Conservation (phyloP, 257 asterid genomes). For the Mentha longifolia region DNA sequence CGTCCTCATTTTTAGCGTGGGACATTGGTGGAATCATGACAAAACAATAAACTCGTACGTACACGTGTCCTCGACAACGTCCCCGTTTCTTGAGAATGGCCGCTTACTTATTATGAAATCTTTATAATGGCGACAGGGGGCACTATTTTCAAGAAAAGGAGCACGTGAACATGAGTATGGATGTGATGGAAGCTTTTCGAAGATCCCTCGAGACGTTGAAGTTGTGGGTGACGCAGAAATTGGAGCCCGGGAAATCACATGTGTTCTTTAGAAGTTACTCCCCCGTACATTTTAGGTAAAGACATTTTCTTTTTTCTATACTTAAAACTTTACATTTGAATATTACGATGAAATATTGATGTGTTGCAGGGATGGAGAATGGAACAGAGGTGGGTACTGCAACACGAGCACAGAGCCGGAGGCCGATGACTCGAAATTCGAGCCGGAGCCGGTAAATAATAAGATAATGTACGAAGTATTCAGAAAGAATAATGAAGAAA, state of each 20-base stretch:
- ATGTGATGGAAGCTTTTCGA: constrained; percentile 68
- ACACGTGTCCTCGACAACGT: background rate
- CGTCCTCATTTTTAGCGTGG: constrained; percentile 70
- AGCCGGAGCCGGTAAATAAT: constrained; percentile 53
- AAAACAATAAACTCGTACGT: constrained; percentile 74
- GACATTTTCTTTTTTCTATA: too few species aligned
- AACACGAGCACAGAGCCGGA: constrained; percentile 49
- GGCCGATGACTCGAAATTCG: constrained; percentile 45
- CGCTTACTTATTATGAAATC: constrained; percentile 3
- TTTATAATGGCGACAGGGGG: constrained; percentile 59
- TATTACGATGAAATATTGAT: too few species aligned
- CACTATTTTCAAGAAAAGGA: constrained; percentile 74
- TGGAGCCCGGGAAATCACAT: constrained; percentile 48
- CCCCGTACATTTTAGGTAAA: constrained; percentile 76
- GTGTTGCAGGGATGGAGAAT: constrained; percentile 41
- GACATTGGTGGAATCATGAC: constrained; percentile 96
- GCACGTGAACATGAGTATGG: constrained; percentile 75
- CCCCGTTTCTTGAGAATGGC: background rate
- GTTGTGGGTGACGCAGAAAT: constrained; percentile 49
- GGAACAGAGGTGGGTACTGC: constrained; percentile 49
- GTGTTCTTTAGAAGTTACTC: constrained; percentile 81
- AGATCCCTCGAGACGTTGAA: constrained; percentile 67
- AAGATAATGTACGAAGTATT: constrained; percentile 45
- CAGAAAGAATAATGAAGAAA: constrained; percentile 35
- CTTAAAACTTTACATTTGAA: too few species aligned